Percentiles rank a stretch among this genome's conserved stretches.
These are phyloP conservation scores for Sergeia podlipaevii DNA, from an alignment of 208 protist genomes.

Conservation along the genomic window DNA sequence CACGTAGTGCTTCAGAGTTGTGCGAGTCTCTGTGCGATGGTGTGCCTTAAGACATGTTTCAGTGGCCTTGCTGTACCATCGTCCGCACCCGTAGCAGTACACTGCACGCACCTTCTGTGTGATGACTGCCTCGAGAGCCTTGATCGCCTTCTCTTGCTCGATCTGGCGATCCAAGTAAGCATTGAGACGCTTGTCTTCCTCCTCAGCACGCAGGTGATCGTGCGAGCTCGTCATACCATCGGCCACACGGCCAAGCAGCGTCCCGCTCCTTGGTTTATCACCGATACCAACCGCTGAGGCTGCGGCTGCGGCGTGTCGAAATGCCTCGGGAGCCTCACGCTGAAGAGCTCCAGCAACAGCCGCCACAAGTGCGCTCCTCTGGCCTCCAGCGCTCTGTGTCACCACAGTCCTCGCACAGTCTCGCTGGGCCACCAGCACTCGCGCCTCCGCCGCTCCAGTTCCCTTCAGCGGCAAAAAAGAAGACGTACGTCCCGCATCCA, in stretches of 20 bases:
- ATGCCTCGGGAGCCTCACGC: neutral
- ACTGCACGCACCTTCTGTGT: constrained; percentile 51
- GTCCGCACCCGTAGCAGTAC: constrained; percentile 63
- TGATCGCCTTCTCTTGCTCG: constrained; percentile 48
- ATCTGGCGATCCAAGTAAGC: constrained; percentile 49
- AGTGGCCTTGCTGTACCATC: constrained; percentile 50
- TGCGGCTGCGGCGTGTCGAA: neutral
- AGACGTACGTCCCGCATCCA: neutral
- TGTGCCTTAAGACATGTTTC: constrained; percentile 42
- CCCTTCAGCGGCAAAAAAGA: neutral
- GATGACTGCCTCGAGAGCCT: constrained; percentile 36
- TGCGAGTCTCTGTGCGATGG: constrained; percentile 40
- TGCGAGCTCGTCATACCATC: constrained; percentile 37
- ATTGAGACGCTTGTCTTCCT: constrained; percentile 27
- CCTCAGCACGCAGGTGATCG: constrained; percentile 39
- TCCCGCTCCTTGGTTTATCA: neutral
- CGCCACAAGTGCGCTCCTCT: constrained; percentile 3
- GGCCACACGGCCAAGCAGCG: constrained; percentile 31
- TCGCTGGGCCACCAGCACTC: no score
- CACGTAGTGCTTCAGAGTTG: constrained; percentile 60
- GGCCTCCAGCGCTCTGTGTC: neutral
- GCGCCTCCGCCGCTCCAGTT: neutral
- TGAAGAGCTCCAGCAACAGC: constrained; percentile 1
- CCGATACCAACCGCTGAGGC: neutral
- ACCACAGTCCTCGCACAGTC: constrained; percentile 1